Conservation (phyloP, 108 stramenopile species). For the Nitzschia inconspicua region DNA sequence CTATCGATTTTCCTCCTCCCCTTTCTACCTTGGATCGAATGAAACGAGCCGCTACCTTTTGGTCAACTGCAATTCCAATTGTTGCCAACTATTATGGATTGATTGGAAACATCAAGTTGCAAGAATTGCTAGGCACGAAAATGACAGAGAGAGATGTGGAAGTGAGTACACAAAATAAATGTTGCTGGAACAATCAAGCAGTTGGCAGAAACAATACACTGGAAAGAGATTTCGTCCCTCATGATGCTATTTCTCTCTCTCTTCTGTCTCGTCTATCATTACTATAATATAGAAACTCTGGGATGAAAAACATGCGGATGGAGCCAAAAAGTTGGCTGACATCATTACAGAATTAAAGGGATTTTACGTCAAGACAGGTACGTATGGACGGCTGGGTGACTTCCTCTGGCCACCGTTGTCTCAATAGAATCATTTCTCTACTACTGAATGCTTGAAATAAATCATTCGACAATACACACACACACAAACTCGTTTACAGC, state of each 20-base stretch:
- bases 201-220: too few species aligned
- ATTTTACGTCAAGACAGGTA: constrained; percentile 96
- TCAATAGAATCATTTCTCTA: neutral
- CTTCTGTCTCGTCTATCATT: neutral
- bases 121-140: constrained; percentile 52
- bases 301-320: constrained; percentile 67
- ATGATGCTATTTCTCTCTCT: neutral
- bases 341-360: constrained; percentile 87
- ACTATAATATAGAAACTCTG: constrained; percentile 35
- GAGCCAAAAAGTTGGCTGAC: constrained; percentile 66
- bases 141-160: constrained; percentile 62
- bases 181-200: too few species aligned
- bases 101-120: constrained; percentile 53
- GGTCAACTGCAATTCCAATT: constrained; percentile 74
- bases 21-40: constrained; percentile 57
- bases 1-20: constrained; percentile 74
- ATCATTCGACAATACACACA: neutral
- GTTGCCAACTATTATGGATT: constrained; percentile 73
- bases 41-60: constrained; percentile 75
- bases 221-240: neutral
- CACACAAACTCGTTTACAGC: constrained; percentile 4
- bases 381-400: too few species aligned
- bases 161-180: constrained; percentile 19
- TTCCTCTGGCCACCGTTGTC: constrained; percentile 85
- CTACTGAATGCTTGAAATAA: neutral